Evolutionary conservation across 768 basidiomycete genomes (phyloP).

Genomic region (Chiua virens): DNA sequence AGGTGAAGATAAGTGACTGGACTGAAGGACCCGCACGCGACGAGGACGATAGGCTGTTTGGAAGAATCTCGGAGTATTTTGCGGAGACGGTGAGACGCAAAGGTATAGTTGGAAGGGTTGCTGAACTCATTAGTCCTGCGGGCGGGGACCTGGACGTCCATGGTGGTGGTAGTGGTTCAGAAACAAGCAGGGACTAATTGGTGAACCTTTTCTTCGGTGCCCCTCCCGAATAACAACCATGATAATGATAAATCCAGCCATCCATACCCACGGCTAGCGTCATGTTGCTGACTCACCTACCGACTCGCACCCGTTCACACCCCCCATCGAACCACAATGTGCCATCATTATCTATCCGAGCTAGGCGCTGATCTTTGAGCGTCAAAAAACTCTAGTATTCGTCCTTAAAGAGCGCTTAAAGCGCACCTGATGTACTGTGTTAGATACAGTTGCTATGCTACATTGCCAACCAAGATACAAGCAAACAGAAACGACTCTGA

Average conservation of each 20-base stretch:
- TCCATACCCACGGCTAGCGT: constrained; percentile 18
- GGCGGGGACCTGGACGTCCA: constrained; percentile 22
- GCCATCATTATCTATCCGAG: too few relatives aligned
- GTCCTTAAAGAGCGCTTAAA: background rate
- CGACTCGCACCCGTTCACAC: background rate
- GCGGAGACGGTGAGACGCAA: constrained; percentile 64
- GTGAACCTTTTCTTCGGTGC: background rate
- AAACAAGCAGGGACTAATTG: constrained; percentile 9
- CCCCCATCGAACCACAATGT: too few relatives aligned
- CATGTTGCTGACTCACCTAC: background rate
- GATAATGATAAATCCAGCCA: constrained; percentile 13
- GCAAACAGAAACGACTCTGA: constrained; percentile 1
- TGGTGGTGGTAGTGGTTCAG: constrained; percentile 9
- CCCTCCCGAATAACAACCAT: background rate
- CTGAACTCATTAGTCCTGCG: constrained; percentile 44
- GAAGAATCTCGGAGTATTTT: constrained; percentile 55
- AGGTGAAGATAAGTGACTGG: constrained; percentile 97
- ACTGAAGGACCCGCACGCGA: constrained; percentile 97
- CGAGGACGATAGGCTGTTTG: constrained; percentile 88
- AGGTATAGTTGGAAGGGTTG: constrained; percentile 64
- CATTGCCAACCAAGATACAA: constrained; percentile 15
- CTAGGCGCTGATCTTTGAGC: background rate
- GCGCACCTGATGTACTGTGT: constrained; percentile 5
- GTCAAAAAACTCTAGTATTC: background rate
- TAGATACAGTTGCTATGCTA: constrained; percentile 26